Percentiles rank a stretch among this genome's conserved stretches.
Evolutionary conservation across 2,329 filamentous ascomycete genomes (phyloP).

Genomic region (Didymella pinodella): DNA sequence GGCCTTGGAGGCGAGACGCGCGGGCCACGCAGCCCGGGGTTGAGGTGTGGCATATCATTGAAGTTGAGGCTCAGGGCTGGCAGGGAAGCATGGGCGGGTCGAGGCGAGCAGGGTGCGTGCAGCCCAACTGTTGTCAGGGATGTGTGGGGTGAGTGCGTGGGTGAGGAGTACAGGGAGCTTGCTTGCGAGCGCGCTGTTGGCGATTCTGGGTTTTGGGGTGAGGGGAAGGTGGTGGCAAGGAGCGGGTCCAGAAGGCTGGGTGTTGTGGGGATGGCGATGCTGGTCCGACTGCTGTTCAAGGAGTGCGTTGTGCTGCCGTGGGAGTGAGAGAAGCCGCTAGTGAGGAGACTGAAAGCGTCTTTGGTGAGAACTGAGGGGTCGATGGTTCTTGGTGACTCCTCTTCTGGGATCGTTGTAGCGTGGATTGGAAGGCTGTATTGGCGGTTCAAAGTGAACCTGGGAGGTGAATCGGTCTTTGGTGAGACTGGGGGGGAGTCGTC

Average conservation of each 20-base stretch:
- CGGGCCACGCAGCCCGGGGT: slow-evolving; percentile 36
- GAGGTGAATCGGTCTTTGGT: slow-evolving; percentile 46
- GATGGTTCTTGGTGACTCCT: slow-evolving; percentile 36
- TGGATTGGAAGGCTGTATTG: slow-evolving; percentile 38
- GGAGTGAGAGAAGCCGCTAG: slow-evolving; percentile 24
- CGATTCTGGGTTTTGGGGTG: slow-evolving; percentile 9
- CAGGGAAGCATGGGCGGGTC: slow-evolving; percentile 32
- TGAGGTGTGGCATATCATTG: slow-evolving; percentile 32
- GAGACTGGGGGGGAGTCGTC: slow-evolving; percentile 50
- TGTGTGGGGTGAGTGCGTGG: slow-evolving; percentile 17
- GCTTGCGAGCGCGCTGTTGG: slow-evolving; percentile 25
- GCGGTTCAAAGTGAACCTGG: slow-evolving; percentile 24
- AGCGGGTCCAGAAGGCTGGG: slow-evolving; percentile 33
- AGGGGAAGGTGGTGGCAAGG: slow-evolving; percentile 33
- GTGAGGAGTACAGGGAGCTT: slow-evolving; percentile 27
- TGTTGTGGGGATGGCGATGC: slow-evolving; percentile 25
- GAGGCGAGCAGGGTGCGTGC: slow-evolving; percentile 34
- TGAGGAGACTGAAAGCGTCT: slow-evolving; percentile 32
- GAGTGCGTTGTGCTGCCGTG: slow-evolving; percentile 20
- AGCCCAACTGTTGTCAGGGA: slow-evolving; percentile 5
- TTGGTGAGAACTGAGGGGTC: slow-evolving; percentile 38
- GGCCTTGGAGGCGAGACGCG: slow-evolving; percentile 48
- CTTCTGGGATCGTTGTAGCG: slow-evolving; percentile 40
- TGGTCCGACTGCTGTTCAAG: slow-evolving; percentile 21
- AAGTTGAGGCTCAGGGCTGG: slow-evolving; percentile 35